These are phyloP conservation scores for Suillus subaureus DNA, from an alignment of 768 basidiomycete genomes.

Conservation along the genomic window DNA sequence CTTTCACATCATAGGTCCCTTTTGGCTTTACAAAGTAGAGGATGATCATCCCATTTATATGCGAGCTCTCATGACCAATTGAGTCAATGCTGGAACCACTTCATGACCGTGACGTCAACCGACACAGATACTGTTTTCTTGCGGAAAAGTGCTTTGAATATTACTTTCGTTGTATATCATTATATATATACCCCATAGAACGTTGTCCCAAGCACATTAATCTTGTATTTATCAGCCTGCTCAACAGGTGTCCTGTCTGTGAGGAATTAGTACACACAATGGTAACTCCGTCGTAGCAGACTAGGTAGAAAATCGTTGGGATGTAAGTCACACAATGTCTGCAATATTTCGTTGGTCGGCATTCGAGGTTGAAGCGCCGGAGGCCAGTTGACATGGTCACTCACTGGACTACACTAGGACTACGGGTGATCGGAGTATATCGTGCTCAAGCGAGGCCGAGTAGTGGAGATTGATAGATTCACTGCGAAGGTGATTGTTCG, in stretches of 20 bases:
- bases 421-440: conserved; percentile 2
- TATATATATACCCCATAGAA: conserved; percentile 33
- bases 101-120: neutral
- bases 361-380: neutral
- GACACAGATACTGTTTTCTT: neutral
- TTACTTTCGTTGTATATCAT: conserved; percentile 9
- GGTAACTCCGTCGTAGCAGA: neutral
- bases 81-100: neutral
- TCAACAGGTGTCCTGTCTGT: too few species aligned
- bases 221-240: too few species aligned
- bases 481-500: neutral
- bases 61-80: conserved; percentile 24
- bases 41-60: conserved; percentile 39
- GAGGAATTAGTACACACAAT: neutral
- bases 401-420: neutral
- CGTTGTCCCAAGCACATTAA: neutral
- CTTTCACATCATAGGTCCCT: conserved; percentile 50
- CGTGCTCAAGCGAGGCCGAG: conserved; percentile 7
- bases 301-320: neutral
- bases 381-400: neutral
- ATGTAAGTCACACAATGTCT: neutral
- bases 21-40: conserved; percentile 70
- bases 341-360: neutral
- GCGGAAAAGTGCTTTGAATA: neutral
- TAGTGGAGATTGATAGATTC: neutral